Base-by-base conservation (phyloP, 805 yeast species). In the Yarrowia sp. region DNA sequence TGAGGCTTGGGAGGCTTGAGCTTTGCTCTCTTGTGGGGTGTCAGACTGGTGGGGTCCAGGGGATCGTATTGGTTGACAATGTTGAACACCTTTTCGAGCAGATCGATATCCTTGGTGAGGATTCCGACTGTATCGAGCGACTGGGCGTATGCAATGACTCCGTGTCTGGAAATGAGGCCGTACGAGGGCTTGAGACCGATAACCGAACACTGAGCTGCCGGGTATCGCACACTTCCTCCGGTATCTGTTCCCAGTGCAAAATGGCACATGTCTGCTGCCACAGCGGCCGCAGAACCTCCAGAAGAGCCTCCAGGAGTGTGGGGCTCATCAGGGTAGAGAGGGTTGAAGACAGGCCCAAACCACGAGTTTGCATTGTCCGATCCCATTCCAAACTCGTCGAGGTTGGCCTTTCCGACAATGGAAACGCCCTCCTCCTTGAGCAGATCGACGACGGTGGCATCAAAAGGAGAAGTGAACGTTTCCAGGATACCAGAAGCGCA, bases 361-460 rank as follows among this genome's bases (percentile, higher is more conserved):
- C 70, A 69, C 9, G 81, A 75, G 70, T 75, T 75, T 7, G 74
- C 73, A 65, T 79, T 81, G 67, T 79, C 77, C 16, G 79, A 77
- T 11, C 99, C 99, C 99, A 95, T 95, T 2, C 97, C 99, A 80
- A 95, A 95, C 79, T 95, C 98, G 79, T 95, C 99, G 85, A 95
- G 81, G 73, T 94, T 95, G 2, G 96, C 84, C 77, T 94, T 95
- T 0, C 97, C 99, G 0, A 88, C 80, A 7, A 79, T 72, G 0
- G 75, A 71, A 15, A 85, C 83, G 0, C 92, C 91, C 1, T 82
- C 80, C 0, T 78, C 73, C 9, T 82, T 77, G n/a, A 95, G 77
- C 3, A 86, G 79, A 1, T 77, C 72, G 0, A 86, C 86, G 2
- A 88, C 90, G 0, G 97, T 91, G 12, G 98, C 90, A 71, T 90